These are phyloP conservation scores for Hydnum rufescens DNA, from an alignment of 768 basidiomycete species.

Conservation along the genomic window DNA sequence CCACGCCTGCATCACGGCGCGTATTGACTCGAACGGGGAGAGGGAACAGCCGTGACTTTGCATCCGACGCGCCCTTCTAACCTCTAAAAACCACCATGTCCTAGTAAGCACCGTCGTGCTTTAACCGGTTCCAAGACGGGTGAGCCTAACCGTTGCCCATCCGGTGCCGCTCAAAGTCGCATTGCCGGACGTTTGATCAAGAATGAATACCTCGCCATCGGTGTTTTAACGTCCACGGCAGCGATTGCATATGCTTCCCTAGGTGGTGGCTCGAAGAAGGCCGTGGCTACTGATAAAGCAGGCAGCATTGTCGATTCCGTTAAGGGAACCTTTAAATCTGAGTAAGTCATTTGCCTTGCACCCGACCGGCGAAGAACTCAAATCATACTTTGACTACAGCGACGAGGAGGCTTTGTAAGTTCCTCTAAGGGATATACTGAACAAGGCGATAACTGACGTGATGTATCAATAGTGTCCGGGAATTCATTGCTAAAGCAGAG, in stretches of 20 bases:
- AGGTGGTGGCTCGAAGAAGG: slow-evolving; percentile 36
- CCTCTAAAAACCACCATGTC: too few relatives aligned
- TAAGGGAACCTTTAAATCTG: slow-evolving; percentile 36
- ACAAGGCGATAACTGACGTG: slow-evolving; percentile 21
- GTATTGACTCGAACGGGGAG: too few relatives aligned
- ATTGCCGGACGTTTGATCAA: slow-evolving; percentile 65
- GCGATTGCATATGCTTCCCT: slow-evolving; percentile 29
- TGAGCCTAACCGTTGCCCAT: too few relatives aligned
- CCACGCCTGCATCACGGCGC: too few relatives aligned
- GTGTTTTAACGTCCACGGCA: slow-evolving; percentile 37
- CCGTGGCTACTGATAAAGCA: slow-evolving; percentile 23
- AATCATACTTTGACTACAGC: slow-evolving; percentile 25
- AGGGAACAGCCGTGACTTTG: too few relatives aligned
- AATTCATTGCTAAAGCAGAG: slow-evolving; percentile 68
- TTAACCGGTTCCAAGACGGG: too few relatives aligned
- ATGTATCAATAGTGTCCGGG: slow-evolving; percentile 41
- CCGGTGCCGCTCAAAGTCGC: too few relatives aligned
- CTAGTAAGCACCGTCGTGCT: too few relatives aligned
- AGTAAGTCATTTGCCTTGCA: neutral
- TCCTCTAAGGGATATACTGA: slow-evolving; percentile 5
- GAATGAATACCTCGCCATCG: slow-evolving; percentile 62
- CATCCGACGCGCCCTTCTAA: too few relatives aligned
- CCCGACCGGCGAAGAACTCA: too few relatives aligned
- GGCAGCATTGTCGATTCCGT: slow-evolving; percentile 29
- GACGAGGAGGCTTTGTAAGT: slow-evolving; percentile 70